These are phyloP conservation scores for Collybia nuda DNA, from an alignment of 768 basidiomycete species.

Conservation along the genomic window DNA sequence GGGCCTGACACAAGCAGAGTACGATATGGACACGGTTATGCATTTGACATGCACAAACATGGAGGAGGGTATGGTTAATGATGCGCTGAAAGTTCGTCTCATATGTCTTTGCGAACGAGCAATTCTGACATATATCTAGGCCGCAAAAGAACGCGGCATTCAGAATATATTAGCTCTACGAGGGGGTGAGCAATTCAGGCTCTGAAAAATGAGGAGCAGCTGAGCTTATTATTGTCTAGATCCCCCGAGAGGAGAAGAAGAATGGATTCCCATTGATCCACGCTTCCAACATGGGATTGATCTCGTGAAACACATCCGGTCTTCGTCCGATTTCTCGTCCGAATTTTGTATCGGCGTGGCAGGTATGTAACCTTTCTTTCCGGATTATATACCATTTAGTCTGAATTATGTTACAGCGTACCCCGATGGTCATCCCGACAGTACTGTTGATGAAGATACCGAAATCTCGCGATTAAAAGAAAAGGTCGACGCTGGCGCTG, in stretches of 20 bases:
- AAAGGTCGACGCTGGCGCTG: constrained; percentile 93
- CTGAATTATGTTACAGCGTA: constrained; percentile 57
- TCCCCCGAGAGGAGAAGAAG: constrained; percentile 90
- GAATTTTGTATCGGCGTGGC: constrained; percentile 95
- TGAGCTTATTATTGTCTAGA: constrained; percentile 45
- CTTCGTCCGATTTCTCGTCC: constrained; percentile 71
- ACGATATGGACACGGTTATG: constrained; percentile 83
- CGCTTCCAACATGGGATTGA: constrained; percentile 84
- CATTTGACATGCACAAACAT: constrained; percentile 99
- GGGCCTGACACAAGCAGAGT: constrained; percentile 65
- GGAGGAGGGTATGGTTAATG: constrained; percentile 84
- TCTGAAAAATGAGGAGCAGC: not conserved
- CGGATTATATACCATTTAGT: not conserved
- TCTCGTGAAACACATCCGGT: constrained; percentile 88
- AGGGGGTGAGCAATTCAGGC: constrained; percentile 58
- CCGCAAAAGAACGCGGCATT: constrained; percentile 79
- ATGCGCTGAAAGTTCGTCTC: constrained; percentile 67
- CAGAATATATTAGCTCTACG: constrained; percentile 89
- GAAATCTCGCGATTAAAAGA: constrained; percentile 73
- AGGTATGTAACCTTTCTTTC: constrained; percentile 42
- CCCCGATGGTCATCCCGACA: constrained; percentile 84
- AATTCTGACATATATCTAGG: constrained; percentile 35
- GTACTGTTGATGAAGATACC: constrained; percentile 51
- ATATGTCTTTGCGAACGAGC: constrained; percentile 4
- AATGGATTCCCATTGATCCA: constrained; percentile 86